Evolutionary conservation across 768 basidiomycete species (phyloP).

Genomic region (Termitomyces sp.): DNA sequence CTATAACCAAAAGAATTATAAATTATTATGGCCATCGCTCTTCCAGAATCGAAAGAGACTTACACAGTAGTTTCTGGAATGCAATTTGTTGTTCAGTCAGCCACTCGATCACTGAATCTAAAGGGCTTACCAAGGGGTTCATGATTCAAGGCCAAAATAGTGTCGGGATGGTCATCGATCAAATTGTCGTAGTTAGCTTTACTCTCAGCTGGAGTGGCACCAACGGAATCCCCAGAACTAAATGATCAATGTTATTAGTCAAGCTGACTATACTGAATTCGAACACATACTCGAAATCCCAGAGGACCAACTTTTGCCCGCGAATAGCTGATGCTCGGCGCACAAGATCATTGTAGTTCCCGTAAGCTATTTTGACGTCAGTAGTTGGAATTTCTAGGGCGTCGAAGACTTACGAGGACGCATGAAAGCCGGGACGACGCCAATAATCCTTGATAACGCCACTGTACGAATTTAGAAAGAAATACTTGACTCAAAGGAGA

Average conservation of each 20-base stretch:
- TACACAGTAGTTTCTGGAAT: slow-evolving; percentile 34
- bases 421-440: slow-evolving; percentile 43
- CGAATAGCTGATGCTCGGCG: slow-evolving; percentile 30
- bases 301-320: slow-evolving; percentile 34
- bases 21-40: background rate
- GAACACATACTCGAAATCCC: slow-evolving; percentile 27
- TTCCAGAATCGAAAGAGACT: slow-evolving; percentile 3
- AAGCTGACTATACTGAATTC: background rate
- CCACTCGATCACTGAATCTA: background rate
- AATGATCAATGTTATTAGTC: background rate
- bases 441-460: slow-evolving; percentile 38
- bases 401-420: slow-evolving; percentile 33
- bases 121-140: slow-evolving; percentile 30
- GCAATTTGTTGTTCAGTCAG: background rate
- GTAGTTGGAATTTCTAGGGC: background rate
- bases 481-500: background rate
- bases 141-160: slow-evolving; percentile 39
- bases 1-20: slow-evolving; percentile 13
- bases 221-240: slow-evolving; percentile 37
- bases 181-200: slow-evolving; percentile 25
- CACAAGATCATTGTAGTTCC: slow-evolving; percentile 45
- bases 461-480: slow-evolving; percentile 19
- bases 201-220: slow-evolving; percentile 29
- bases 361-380: slow-evolving; percentile 32
- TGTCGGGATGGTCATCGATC: slow-evolving; percentile 27